Conservation (phyloP, 441 rosid genomes). For the Arabidopsis hybrid region DNA sequence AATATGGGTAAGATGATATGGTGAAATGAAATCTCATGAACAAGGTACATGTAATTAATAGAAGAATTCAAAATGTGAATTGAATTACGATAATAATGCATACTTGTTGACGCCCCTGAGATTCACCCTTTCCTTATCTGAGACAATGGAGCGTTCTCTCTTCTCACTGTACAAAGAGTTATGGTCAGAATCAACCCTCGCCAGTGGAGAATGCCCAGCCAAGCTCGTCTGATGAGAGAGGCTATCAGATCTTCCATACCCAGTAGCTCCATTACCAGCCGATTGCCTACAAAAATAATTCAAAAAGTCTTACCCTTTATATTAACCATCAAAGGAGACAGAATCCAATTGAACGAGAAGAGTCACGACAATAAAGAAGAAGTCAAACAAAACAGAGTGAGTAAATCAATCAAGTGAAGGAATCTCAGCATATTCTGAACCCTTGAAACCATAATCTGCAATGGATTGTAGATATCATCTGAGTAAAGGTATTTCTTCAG, state of each 20-base stretch:
- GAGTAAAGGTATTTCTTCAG: conserved; percentile 13
- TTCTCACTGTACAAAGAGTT: conserved; percentile 67
- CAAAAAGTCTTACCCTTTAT: conserved; percentile 10
- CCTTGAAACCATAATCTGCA: conserved; percentile 33
- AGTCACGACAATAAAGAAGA: conserved; percentile 25
- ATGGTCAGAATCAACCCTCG: conserved; percentile 63
- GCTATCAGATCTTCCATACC: conserved; percentile 76
- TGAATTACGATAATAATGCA: conserved; percentile 38
- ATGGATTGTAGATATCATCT: conserved; percentile 4
- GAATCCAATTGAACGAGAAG: conserved; percentile 19
- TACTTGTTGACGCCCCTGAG: conserved; percentile 83
- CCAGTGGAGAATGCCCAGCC: conserved; percentile 61
- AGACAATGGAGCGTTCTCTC: conserved; percentile 77
- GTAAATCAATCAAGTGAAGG: conserved; percentile 31
- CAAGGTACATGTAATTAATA: conserved; percentile 16
- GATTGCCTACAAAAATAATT: conserved; percentile 61
- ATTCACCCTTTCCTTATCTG: conserved; percentile 86
- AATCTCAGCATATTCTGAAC: conserved; percentile 24
- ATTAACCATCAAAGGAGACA: conserved; percentile 20
- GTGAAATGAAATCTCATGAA: conserved; percentile 25
- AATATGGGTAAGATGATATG: conserved; percentile 22
- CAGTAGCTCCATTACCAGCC: conserved; percentile 66
- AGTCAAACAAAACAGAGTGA: conserved; percentile 16
- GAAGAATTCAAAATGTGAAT: neutral
- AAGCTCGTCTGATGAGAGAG: conserved; percentile 66